Base-by-base conservation (phyloP, 352 stramenopile species). In the Phytopythium mirpurense region DNA sequence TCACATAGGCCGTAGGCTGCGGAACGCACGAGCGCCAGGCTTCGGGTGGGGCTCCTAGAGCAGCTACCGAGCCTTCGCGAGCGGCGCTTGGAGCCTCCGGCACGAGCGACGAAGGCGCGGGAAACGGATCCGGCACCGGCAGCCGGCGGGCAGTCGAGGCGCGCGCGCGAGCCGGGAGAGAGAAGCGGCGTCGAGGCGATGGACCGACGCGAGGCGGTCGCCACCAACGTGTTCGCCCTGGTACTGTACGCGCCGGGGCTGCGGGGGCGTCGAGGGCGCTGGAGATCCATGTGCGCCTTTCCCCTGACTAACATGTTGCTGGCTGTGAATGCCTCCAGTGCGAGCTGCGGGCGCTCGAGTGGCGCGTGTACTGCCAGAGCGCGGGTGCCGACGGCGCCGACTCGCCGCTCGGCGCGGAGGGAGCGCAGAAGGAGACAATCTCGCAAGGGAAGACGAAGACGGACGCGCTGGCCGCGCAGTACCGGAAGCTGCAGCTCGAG, bases 181-280 rank as follows among this genome's bases (percentile, higher is more conserved):
- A 8, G 3, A 11, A 29, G 38, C n/a, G 19, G 40, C 40, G n/a
- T 32, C 23, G 41, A 47, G 8, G 18, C 16, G 27, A 51, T 51
- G 44, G 44, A 51, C 44, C 35, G 44, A 10, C 44, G 27, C 16
- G 8, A 2, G 54, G 50, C 56, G 27, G 51, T 65, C 42, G 59
- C 51, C 45, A 82, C 73, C 29, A 84, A 65, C 41, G 62, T 65
- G 36, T 84, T 79, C 49, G 63, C 62, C 18, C 66, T 84, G 44
- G 73, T 84, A 24, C 9, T 41, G 73, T 84, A 24, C 9, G 24
- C 45, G 18, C 10, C 31, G 29, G 9, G 29, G 29, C 29, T 32
- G 29, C 29, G 9, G 29, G 5, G 29, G 29, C 9, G n/a, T n/a
- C n/a, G n/a, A n/a, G n/a, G n/a, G 5, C 29, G 29, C 29, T 32